Evolutionary conservation across 345 rosid species (phyloP).

Genomic region (Salix udensis): DNA sequence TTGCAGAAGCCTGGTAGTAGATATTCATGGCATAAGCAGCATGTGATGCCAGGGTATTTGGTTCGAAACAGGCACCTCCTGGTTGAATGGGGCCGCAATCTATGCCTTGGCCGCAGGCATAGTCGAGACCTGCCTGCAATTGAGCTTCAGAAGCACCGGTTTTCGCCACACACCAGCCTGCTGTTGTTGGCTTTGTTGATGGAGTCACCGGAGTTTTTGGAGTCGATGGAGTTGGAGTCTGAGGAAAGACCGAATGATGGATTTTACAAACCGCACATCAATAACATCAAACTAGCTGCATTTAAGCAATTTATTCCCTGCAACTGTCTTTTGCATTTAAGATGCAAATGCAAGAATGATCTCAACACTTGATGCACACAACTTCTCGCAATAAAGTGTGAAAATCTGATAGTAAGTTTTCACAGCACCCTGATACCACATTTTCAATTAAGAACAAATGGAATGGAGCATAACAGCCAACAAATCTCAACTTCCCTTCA

Average conservation of each 20-base stretch:
- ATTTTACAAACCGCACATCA: neutral
- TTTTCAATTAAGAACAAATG: neutral
- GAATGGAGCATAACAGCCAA: neutral
- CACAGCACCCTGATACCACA: neutral
- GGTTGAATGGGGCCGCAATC: slow-evolving; percentile 73
- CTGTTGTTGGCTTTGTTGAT: neutral
- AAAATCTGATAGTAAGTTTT: neutral
- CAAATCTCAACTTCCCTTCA: neutral
- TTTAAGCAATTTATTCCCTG: neutral
- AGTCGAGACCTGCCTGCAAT: slow-evolving; percentile 71
- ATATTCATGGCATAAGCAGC: slow-evolving; percentile 93
- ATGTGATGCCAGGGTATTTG: slow-evolving; percentile 63
- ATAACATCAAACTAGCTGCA: neutral
- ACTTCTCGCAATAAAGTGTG: neutral
- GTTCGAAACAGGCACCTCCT: slow-evolving; percentile 81
- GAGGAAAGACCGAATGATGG: neutral
- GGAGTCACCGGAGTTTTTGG: slow-evolving; percentile 20
- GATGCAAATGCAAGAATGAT: neutral
- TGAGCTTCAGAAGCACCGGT: slow-evolving; percentile 43
- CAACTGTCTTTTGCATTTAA: neutral
- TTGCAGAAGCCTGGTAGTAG: slow-evolving; percentile 50
- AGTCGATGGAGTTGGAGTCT: slow-evolving; percentile 17
- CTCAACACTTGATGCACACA: neutral
- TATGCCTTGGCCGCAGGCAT: slow-evolving; percentile 69
- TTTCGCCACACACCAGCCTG: slow-evolving; percentile 65